Conservation (phyloP, 1,284 basidiomycete species). For the Trametes versicolor region DNA sequence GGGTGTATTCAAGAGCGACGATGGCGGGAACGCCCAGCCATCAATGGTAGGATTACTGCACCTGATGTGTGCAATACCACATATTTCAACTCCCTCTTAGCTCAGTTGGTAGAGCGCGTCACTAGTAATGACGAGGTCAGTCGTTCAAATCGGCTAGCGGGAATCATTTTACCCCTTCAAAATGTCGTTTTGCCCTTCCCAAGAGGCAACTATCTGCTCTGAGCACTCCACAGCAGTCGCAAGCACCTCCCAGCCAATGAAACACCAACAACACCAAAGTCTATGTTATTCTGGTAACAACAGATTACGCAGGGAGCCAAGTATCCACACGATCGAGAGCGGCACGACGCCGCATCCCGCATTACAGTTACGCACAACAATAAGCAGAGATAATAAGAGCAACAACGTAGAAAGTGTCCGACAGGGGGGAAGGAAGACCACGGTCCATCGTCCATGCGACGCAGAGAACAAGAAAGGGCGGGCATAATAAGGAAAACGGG, state of each 20-base stretch:
- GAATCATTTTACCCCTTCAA: too few species aligned
- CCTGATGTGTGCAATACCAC: too few species aligned
- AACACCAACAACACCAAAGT: too few species aligned
- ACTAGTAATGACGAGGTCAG: conserved; percentile 62
- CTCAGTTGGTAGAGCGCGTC: conserved; percentile 71
- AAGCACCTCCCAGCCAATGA: too few species aligned
- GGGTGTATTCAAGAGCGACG: too few species aligned
- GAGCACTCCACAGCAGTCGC: too few species aligned
- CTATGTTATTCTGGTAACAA: background rate
- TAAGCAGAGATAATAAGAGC: background rate
- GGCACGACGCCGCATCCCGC: background rate
- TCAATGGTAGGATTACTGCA: too few species aligned
- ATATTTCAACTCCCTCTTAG: conserved; percentile 58
- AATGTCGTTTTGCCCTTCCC: too few species aligned
- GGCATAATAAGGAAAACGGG: background rate
- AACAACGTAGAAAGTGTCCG: background rate
- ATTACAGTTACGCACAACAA: background rate
- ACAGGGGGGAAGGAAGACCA: background rate
- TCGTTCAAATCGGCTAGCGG: conserved; percentile 50
- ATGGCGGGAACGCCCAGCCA: too few species aligned
- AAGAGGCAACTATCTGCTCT: too few species aligned
- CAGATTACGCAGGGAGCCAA: conserved; percentile 1
- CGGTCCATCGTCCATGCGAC: conserved; percentile 11
- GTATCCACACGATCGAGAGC: conserved; percentile 8
- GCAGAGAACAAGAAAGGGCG: background rate